Percentiles rank a stretch among this genome's conserved stretches.
Conservation (phyloP, 208 protist species). For the Leishmania braziliensis region DNA sequence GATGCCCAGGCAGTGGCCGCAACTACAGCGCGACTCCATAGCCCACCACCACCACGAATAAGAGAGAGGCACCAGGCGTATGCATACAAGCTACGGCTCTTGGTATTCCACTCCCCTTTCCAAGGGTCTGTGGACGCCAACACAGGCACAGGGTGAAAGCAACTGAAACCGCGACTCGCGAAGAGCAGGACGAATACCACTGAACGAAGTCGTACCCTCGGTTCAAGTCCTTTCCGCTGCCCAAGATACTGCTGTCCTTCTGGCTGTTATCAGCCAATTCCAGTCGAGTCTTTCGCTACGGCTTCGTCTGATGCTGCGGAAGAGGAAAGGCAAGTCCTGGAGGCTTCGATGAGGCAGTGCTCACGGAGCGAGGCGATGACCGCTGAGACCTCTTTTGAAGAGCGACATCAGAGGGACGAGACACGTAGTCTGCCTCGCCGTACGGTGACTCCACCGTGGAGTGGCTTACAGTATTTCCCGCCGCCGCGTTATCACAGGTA, state of each 20-base stretch:
- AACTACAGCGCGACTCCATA: no score
- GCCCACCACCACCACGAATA: not conserved
- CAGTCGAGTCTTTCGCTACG: not conserved
- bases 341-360: not conserved
- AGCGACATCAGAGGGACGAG: not conserved
- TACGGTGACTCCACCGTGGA: conserved; percentile 8
- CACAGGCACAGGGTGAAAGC: not conserved
- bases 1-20: no score
- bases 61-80: not conserved
- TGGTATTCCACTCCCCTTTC: not conserved
- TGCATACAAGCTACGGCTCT: not conserved
- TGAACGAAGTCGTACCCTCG: not conserved
- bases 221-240: not conserved
- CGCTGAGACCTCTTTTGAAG: conserved; percentile 3
- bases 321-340: not conserved
- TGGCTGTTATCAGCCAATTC: not conserved
- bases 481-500: not conserved
- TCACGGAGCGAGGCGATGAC: not conserved
- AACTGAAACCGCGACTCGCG: not conserved
- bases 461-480: not conserved
- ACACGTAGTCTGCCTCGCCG: conserved; percentile 24
- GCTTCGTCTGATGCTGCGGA: not conserved
- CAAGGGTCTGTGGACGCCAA: not conserved
- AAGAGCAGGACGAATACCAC: not conserved
- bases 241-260: not conserved